Conservation (phyloP, 1,139 yeast genomes). For the Debaryomyces fabryi region DNA sequence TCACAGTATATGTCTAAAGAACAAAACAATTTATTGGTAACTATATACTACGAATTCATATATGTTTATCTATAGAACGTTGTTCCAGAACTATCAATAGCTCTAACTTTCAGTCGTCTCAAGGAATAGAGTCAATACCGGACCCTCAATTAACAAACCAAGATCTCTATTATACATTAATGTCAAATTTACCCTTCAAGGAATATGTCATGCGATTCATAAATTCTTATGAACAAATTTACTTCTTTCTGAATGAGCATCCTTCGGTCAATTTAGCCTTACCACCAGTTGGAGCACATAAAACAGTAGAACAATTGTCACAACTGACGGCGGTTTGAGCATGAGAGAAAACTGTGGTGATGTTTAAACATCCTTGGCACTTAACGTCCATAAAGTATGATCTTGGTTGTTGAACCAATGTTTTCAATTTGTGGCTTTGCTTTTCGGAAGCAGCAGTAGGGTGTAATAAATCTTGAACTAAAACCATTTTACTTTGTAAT, state of each 20-base stretch:
- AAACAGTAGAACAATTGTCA: constrained; percentile 97
- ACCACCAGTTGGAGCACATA: constrained; percentile 99
- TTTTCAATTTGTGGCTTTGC: constrained; percentile 96
- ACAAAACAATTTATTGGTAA: constrained; percentile 4
- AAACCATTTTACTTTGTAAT: constrained; percentile 54
- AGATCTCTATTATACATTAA: constrained; percentile 10
- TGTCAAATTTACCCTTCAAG: constrained; percentile 2
- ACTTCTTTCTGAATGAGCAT: constrained; percentile 98
- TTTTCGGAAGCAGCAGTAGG: constrained; percentile 97
- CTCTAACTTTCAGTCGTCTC: neutral
- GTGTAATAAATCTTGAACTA: constrained; percentile 97
- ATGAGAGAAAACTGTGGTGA: constrained; percentile 99
- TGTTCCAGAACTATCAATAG: neutral
- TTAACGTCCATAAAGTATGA: constrained; percentile 99
- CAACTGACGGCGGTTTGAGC: constrained; percentile 99
- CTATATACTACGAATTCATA: neutral
- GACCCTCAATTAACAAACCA: constrained; percentile 1
- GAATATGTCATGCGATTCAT: constrained; percentile 5
- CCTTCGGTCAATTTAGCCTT: constrained; percentile 99
- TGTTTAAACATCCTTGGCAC: constrained; percentile 99
- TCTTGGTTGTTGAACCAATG: constrained; percentile 96
- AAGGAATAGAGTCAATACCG: constrained; percentile 6
- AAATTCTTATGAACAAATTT: constrained; percentile 31
- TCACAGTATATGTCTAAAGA: constrained; percentile 1
- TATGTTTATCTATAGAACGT: neutral